Evolutionary conservation across 2,329 filamentous ascomycete genomes (phyloP), one percentile per base, ranked within the genome.

Genomic region (Plectosphaerella cucumerina): DNA sequence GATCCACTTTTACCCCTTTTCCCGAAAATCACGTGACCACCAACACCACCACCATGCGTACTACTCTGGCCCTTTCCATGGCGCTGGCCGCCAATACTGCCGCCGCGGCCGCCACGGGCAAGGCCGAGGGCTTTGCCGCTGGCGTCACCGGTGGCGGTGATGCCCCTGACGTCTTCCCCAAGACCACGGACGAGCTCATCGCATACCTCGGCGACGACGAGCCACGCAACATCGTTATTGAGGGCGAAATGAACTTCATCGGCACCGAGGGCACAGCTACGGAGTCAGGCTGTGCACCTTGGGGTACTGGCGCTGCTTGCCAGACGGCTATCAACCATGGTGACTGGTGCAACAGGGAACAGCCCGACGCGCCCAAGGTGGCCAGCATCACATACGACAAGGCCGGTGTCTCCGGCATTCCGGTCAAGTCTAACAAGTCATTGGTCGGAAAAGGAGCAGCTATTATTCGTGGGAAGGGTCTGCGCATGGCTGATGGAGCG

Each of bases 141-240:
- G 62, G 76, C 33, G 73, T 77, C 2, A 81, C 78, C 31, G 78
- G 78, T 37, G 78, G 78, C 55, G 77, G 77, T 26, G 66, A 59
- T 48, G 76, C 74, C 14, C 63, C 71, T 12, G 66, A 74, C 6
- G 56, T 57, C 1, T 70, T 71, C 44, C 77, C 76, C 15, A 64
- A 62, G 20, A 69, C 69, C 41, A 74, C 67, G 20, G 68, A 65
- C 17, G 70, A 82, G 67, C 72, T 80, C 51, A 54, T 47, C 0
- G 53, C 48, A 2, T 58, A 55, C 3, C 54, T 62, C 2, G 59
- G 55, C 1, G 58, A 59, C 41, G 46, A 55, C 8, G 45, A 57
- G 6, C 56, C 59, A 6, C 56, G 60, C n/a, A 53, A 56, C 18
- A 63, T 64, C 10, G 42, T 58, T 15, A 52, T 64, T 11, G n/a